Percentiles rank a stretch among this genome's conserved stretches.
These are phyloP conservation scores for Leccinum griseonigrum DNA, from an alignment of 1,284 basidiomycete genomes.

Conservation along the genomic window DNA sequence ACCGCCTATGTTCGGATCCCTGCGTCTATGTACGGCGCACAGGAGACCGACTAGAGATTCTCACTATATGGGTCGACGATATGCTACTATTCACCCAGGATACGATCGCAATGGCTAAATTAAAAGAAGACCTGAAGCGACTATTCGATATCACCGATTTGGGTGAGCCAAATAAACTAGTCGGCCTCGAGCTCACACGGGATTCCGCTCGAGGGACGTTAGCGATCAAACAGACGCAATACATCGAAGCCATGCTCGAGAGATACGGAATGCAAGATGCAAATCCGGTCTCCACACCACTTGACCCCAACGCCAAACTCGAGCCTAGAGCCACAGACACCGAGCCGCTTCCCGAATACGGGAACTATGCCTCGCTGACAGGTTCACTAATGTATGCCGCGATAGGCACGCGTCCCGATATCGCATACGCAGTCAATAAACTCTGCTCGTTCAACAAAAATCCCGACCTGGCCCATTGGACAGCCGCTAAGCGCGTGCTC, in stretches of 20 bases:
- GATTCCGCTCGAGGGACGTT: neutral
- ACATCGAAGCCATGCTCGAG: neutral
- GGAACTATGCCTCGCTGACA: neutral
- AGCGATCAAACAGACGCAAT: neutral
- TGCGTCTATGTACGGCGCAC: no score
- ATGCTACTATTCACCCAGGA: neutral
- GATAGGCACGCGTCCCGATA: no score
- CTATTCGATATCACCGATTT: neutral
- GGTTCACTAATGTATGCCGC: neutral
- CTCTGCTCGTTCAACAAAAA: no score
- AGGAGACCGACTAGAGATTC: constrained; percentile 6
- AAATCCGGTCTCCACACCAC: neutral
- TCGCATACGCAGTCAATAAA: no score
- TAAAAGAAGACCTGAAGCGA: neutral
- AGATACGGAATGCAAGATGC: neutral
- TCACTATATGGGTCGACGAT: neutral
- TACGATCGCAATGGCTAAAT: neutral
- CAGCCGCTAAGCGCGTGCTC: no score
- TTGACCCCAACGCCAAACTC: neutral
- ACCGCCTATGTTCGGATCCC: no score
- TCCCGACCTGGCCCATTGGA: no score
- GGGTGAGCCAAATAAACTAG: neutral
- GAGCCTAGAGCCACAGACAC: neutral
- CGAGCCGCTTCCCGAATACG: neutral
- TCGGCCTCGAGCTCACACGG: neutral